These are phyloP conservation scores for Chrysoporthe deuterocubensis DNA, from an alignment of 2,329 filamentous ascomycete genomes.

Conservation along the genomic window DNA sequence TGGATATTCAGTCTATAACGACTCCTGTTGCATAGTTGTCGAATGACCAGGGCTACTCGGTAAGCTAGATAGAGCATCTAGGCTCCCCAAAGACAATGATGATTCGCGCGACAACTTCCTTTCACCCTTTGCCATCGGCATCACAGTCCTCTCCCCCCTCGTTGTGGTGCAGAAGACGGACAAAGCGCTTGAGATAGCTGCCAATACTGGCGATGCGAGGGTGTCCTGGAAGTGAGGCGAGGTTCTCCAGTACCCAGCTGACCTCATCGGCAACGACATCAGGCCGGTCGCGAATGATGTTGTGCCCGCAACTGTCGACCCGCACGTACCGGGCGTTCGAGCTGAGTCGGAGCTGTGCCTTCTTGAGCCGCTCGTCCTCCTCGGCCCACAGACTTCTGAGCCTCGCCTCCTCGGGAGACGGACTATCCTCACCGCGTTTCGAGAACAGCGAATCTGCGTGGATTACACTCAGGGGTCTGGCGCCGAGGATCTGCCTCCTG, in stretches of 20 bases:
- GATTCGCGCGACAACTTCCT: too few species aligned
- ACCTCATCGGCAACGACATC: conserved; percentile 1
- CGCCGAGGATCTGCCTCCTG: conserved; percentile 1
- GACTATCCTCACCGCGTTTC: not conserved
- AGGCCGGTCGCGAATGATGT: conserved; percentile 12
- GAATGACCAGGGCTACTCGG: too few species aligned
- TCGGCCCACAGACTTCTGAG: not conserved
- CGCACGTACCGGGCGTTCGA: conserved; percentile 5
- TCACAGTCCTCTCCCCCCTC: too few species aligned
- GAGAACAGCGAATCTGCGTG: conserved; percentile 5
- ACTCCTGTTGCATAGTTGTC: too few species aligned
- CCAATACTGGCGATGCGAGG: too few species aligned
- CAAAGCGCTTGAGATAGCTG: not conserved
- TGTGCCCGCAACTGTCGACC: conserved; percentile 8
- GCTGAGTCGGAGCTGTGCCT: conserved; percentile 13
- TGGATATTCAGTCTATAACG: too few species aligned
- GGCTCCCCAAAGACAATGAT: too few species aligned
- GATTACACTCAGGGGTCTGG: conserved; percentile 11
- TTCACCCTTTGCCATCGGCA: too few species aligned
- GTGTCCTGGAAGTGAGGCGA: not conserved
- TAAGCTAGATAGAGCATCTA: too few species aligned
- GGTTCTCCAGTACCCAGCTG: conserved; percentile 5
- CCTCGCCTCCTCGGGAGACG: not conserved
- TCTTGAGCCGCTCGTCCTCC: conserved; percentile 19
- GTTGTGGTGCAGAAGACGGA: not conserved